Conservation (phyloP, 2,329 filamentous ascomycete genomes). For the Colletotrichum chlorophyti region DNA sequence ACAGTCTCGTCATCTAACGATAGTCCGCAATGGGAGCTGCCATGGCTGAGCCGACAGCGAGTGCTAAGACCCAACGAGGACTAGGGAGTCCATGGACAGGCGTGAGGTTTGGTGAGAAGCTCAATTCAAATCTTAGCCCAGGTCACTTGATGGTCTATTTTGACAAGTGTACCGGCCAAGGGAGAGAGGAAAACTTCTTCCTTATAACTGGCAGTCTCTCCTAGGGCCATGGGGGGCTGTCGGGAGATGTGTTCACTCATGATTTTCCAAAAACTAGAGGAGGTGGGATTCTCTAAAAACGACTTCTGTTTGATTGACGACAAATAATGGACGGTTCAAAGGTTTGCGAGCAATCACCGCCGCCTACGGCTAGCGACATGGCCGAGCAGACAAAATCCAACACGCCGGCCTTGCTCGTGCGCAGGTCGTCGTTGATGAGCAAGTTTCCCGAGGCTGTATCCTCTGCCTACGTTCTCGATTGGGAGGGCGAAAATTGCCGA, state of each 20-base stretch:
- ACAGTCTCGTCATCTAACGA: constrained; percentile 2
- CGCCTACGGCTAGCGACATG: constrained; percentile 16
- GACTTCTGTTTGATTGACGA: not conserved
- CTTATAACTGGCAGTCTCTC: not conserved
- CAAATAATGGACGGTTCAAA: constrained; percentile 5
- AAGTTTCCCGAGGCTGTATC: constrained; percentile 22
- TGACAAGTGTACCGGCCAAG: constrained; percentile 2
- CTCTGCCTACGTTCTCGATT: constrained; percentile 25
- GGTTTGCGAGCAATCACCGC: constrained; percentile 18
- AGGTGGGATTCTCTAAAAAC: too few relatives aligned
- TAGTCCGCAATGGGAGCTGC: constrained; percentile 4
- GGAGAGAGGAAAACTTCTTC: not conserved
- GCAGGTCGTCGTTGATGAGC: constrained; percentile 19
- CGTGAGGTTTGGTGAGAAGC: constrained; percentile 7
- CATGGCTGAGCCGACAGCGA: constrained; percentile 9
- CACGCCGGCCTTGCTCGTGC: constrained; percentile 21
- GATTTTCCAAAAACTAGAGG: not conserved
- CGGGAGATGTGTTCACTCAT: not conserved
- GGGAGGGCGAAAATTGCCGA: constrained; percentile 17
- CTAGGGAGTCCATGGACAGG: constrained; percentile 11
- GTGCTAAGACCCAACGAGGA: not conserved
- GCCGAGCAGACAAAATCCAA: constrained; percentile 23
- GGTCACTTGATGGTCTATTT: constrained; percentile 20
- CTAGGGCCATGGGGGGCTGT: too few relatives aligned
- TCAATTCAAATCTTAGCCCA: constrained; percentile 17